Conservation (phyloP, 2,329 filamentous ascomycete species). For the Byssochlamys sp. region DNA sequence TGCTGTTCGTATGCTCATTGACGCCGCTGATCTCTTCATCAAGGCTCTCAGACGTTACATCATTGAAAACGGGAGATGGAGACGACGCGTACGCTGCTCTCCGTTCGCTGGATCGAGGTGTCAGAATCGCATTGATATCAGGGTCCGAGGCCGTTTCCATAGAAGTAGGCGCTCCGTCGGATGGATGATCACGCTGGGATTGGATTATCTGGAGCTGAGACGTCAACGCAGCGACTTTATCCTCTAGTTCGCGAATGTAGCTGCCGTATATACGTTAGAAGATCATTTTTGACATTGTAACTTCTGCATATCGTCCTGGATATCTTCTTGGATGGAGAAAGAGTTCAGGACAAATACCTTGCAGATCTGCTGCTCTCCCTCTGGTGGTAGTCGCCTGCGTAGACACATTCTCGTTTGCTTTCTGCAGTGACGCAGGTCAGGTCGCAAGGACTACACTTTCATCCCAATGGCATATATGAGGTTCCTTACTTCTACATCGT, state of each 20-base stretch:
- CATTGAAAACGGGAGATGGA: constrained; percentile 10
- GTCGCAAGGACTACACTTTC: constrained; percentile 8
- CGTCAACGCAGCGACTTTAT: constrained; percentile 21
- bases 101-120: constrained; percentile 4
- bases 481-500: constrained; percentile 34
- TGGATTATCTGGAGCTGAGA: constrained; percentile 14
- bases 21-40: constrained; percentile 36
- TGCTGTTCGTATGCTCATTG: constrained; percentile 37
- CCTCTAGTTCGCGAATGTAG: constrained; percentile 29
- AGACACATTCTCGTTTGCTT: constrained; percentile 24
- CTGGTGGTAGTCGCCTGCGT: constrained; percentile 25
- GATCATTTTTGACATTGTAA: background rate
- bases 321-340: background rate
- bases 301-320: background rate
- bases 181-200: background rate
- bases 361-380: constrained; percentile 20
- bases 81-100: background rate
- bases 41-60: constrained; percentile 16
- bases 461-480: background rate
- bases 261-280: constrained; percentile 9
- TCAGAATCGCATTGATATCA: background rate
- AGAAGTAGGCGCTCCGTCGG: background rate
- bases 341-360: constrained; percentile 11
- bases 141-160: background rate
- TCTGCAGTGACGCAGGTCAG: constrained; percentile 14